A percentile compares a stretch with the other conserved stretches of the same genome.
Evolutionary conservation across 352 stramenopile species (phyloP).

Genomic region (Phytophthora megakarya): DNA sequence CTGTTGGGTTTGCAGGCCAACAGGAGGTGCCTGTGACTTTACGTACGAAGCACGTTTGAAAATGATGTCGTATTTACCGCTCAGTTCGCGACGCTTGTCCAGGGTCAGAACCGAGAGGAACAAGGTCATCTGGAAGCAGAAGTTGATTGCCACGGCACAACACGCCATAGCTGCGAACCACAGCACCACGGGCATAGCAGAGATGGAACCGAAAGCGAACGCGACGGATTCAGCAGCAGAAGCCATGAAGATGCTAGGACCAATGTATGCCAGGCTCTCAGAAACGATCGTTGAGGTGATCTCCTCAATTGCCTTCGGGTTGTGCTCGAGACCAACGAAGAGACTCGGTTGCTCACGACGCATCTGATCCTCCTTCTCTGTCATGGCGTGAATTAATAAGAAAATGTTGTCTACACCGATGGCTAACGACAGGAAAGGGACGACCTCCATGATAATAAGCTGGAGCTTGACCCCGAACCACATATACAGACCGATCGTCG

Average conservation of each 20-base stretch:
- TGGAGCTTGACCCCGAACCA: constrained; percentile 67
- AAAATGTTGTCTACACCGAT: constrained; percentile 82
- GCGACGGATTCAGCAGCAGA: constrained; percentile 56
- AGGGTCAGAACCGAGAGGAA: constrained; percentile 66
- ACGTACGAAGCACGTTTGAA: constrained; percentile 38
- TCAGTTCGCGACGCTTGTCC: constrained; percentile 66
- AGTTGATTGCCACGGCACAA: constrained; percentile 63
- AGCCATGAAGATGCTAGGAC: constrained; percentile 71
- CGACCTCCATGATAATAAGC: constrained; percentile 75
- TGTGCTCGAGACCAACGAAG: constrained; percentile 49
- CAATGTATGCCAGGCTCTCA: constrained; percentile 53
- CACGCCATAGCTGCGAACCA: constrained; percentile 72
- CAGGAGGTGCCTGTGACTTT: constrained; percentile 9
- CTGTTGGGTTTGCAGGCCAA: constrained; percentile 27
- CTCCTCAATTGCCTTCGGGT: constrained; percentile 44
- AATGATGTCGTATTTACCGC: constrained; percentile 56
- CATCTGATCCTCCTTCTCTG: constrained; percentile 49
- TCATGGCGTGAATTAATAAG: constrained; percentile 64
- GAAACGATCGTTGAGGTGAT: constrained; percentile 46
- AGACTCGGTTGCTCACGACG: constrained; percentile 38
- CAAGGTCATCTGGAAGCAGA: constrained; percentile 66
- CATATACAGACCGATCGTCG: constrained; percentile 69
- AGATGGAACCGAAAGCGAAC: constrained; percentile 67
- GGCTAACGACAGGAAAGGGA: constrained; percentile 67
- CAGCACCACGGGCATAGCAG: constrained; percentile 63